These are phyloP conservation scores for Solanum chaucha DNA, from an alignment of 257 asterid genomes.

Conservation along the genomic window DNA sequence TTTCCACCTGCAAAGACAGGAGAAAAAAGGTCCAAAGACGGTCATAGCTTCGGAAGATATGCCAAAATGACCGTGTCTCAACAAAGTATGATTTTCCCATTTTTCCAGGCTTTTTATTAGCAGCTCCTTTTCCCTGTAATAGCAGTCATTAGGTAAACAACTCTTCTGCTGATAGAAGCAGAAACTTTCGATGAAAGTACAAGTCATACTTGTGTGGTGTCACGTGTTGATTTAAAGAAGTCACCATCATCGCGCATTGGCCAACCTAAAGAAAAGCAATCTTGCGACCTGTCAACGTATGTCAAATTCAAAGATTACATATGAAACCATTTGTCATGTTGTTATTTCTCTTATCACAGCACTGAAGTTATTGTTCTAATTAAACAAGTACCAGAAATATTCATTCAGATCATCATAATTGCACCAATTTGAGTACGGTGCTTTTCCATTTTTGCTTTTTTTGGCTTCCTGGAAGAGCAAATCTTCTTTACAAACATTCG, in stretches of 20 bases:
- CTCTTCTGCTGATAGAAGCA: neutral
- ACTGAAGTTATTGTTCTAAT: conserved; percentile 1
- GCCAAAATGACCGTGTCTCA: conserved; percentile 96
- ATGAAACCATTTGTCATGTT: neutral
- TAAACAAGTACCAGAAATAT: conserved; percentile 67
- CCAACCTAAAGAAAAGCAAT: conserved; percentile 96
- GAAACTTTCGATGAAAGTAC: neutral
- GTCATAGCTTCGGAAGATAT: conserved; percentile 85
- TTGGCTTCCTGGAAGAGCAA: conserved; percentile 57
- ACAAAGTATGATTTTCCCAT: conserved; percentile 90
- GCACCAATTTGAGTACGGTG: conserved; percentile 94
- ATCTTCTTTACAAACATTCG: conserved; percentile 1
- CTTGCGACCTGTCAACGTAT: conserved; percentile 55
- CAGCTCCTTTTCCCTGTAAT: conserved; percentile 57
- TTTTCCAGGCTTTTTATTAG: conserved; percentile 31
- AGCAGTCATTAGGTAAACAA: neutral
- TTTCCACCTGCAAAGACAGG: conserved; percentile 70
- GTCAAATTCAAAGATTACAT: conserved; percentile 1
- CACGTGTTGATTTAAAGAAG: conserved; percentile 69
- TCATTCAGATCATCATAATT: conserved; percentile 94
- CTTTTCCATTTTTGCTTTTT: conserved; percentile 70
- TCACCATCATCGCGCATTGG: conserved; percentile 97
- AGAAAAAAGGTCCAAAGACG: conserved; percentile 90
- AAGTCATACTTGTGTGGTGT: conserved; percentile 33
- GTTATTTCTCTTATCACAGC: neutral